Percentiles rank a stretch among this genome's conserved stretches.
These are phyloP conservation scores for Penicillium aurantiogriseum DNA, from an alignment of 2,329 filamentous ascomycete genomes.

Conservation along the genomic window DNA sequence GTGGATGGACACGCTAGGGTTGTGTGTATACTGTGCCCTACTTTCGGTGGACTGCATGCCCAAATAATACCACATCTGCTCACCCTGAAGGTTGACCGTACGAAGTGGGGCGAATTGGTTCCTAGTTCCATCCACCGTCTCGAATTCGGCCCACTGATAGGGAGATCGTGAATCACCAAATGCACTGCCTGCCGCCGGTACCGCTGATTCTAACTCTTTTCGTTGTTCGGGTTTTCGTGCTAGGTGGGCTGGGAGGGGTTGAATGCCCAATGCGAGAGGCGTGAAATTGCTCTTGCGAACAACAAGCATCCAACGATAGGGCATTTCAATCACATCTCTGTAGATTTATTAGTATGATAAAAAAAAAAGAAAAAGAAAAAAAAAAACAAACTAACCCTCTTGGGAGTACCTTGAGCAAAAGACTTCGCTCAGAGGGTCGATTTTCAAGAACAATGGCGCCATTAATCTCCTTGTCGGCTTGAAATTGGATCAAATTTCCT, in stretches of 20 bases:
- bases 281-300: conserved; percentile 51
- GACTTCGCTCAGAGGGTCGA: conserved; percentile 67
- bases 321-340: conserved; percentile 59
- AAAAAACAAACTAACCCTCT: conserved; percentile 63
- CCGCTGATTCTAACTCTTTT: conserved; percentile 59
- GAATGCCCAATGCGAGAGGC: conserved; percentile 46
- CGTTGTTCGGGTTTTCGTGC: conserved; percentile 52
- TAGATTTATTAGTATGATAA: conserved; percentile 7
- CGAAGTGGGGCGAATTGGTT: conserved; percentile 59
- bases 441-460: conserved; percentile 88
- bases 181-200: conserved; percentile 63
- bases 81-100: conserved; percentile 67
- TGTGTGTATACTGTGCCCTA: conserved; percentile 85
- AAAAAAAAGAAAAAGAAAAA: conserved; percentile 8
- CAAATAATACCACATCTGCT: conserved; percentile 86
- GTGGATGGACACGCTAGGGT: conserved; percentile 55
- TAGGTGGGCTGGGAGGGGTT: conserved; percentile 49
- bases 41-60: conserved; percentile 84
- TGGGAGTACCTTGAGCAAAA: conserved; percentile 80
- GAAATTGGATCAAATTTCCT: conserved; percentile 81
- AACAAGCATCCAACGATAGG: conserved; percentile 53
- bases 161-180: conserved; percentile 60
- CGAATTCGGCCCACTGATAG: conserved; percentile 77
- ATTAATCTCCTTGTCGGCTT: conserved; percentile 83
- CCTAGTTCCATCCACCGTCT: conserved; percentile 56